Evolutionary conservation across 352 stramenopile genomes (phyloP).

Genomic region (Phytopythium oedochilum): DNA sequence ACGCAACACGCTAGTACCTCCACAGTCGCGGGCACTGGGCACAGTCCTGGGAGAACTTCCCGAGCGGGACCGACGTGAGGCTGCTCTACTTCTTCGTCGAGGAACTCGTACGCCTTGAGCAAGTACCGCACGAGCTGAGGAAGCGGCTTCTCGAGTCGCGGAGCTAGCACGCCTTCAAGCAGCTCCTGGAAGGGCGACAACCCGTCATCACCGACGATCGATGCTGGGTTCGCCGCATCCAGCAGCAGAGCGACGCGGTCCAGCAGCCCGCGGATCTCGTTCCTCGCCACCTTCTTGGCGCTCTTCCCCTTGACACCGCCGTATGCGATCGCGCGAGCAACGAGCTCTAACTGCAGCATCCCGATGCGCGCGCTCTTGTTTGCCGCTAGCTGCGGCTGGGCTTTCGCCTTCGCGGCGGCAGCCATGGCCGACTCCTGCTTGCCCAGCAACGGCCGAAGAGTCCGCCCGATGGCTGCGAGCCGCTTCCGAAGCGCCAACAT

Average conservation of each 20-base stretch:
- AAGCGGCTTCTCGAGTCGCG: slow-evolving; percentile 30
- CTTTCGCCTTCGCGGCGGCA: background rate
- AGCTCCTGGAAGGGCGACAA: slow-evolving; percentile 73
- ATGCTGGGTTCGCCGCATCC: slow-evolving; percentile 62
- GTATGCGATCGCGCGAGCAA: slow-evolving; percentile 49
- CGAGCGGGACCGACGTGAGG: background rate
- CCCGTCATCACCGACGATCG: slow-evolving; percentile 57
- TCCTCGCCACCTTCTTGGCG: slow-evolving; percentile 38
- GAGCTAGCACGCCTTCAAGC: slow-evolving; percentile 41
- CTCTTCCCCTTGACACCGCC: slow-evolving; percentile 19
- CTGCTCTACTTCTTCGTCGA: slow-evolving; percentile 40
- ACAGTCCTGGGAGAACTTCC: background rate
- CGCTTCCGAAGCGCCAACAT: background rate
- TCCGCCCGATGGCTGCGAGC: background rate
- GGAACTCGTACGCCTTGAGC: slow-evolving; percentile 51
- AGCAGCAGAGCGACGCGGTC: slow-evolving; percentile 73
- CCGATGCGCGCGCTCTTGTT: slow-evolving; percentile 15
- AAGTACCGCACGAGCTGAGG: slow-evolving; percentile 49
- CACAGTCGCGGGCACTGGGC: background rate
- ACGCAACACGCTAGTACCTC: background rate
- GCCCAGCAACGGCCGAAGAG: background rate
- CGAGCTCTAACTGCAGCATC: slow-evolving; percentile 58
- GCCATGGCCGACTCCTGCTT: background rate
- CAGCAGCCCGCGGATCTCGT: slow-evolving; percentile 60
- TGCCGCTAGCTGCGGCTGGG: background rate